These are phyloP conservation scores for Balakata baccata DNA, from an alignment of 345 rosid genomes.

Conservation along the genomic window DNA sequence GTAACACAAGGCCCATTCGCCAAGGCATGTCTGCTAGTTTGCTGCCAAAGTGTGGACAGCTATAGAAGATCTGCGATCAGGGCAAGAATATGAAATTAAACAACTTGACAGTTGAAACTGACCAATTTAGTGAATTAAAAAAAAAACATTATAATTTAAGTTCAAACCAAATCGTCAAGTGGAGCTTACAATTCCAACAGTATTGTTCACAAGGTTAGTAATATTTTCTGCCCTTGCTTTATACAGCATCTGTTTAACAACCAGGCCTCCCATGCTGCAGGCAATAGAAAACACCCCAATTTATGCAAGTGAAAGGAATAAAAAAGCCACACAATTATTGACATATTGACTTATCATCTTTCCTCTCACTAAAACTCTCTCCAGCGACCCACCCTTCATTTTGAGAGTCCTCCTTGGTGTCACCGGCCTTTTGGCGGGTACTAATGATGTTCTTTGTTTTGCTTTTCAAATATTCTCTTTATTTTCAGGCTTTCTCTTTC, in stretches of 20 bases:
- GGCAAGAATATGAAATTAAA: constrained; percentile 2
- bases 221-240: constrained; percentile 82
- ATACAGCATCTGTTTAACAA: constrained; percentile 88
- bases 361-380: too few relatives aligned
- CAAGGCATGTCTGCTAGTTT: constrained; percentile 98
- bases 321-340: neutral
- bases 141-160: neutral
- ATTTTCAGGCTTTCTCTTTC: too few relatives aligned
- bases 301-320: neutral
- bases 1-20: constrained; percentile 94
- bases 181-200: constrained; percentile 78
- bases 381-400: too few relatives aligned
- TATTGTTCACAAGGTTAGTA: constrained; percentile 73
- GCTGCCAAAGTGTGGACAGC: constrained; percentile 99
- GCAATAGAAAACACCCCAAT: constrained; percentile 7
- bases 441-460: too few relatives aligned
- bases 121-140: neutral
- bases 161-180: constrained; percentile 10
- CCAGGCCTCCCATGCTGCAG: constrained; percentile 95
- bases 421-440: too few relatives aligned
- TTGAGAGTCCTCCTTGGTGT: too few relatives aligned
- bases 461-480: too few relatives aligned
- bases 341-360: too few relatives aligned
- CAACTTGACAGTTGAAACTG: neutral
- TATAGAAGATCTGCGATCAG: constrained; percentile 76